These are phyloP conservation scores for Aspergillus mulundensis DNA, from an alignment of 495 filamentous ascomycete genomes.

Conservation along the genomic window DNA sequence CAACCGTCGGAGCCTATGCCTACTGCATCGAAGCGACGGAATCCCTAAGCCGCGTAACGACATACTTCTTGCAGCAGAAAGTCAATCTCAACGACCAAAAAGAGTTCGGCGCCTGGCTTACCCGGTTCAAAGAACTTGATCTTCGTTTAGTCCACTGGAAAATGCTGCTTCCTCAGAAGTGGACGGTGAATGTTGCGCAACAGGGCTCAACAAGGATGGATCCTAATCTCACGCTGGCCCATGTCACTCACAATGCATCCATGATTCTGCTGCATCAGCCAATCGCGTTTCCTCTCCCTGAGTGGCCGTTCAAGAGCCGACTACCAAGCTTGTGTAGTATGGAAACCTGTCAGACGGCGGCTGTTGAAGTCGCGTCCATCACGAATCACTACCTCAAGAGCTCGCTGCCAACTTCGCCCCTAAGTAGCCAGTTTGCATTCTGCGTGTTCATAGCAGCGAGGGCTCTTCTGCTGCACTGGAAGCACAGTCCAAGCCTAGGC, in stretches of 20 bases:
- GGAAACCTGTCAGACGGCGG: conserved; percentile 6
- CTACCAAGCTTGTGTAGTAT: conserved; percentile 6
- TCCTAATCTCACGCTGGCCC: conserved; percentile 7
- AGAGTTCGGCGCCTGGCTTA: conserved; percentile 38
- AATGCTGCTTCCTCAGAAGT: conserved; percentile 10
- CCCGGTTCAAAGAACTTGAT: conserved; percentile 44
- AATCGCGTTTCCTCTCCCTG: conserved; percentile 1
- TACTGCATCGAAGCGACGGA: conserved; percentile 44
- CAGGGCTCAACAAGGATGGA: conserved; percentile 1
- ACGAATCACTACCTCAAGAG: conserved; percentile 5
- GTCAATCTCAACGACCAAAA: conserved; percentile 28
- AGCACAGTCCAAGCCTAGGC: conserved; percentile 13
- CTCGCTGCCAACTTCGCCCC: background rate
- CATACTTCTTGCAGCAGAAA: conserved; percentile 36
- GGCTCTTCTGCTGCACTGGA: conserved; percentile 28
- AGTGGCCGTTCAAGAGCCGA: conserved; percentile 4
- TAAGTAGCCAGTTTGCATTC: conserved; percentile 6
- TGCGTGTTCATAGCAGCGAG: conserved; percentile 29
- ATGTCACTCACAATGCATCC: conserved; percentile 9
- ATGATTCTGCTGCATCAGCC: conserved; percentile 12
- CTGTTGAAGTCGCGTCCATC: conserved; percentile 3
- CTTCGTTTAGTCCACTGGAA: conserved; percentile 28
- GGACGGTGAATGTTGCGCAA: conserved; percentile 1
- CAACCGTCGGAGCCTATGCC: conserved; percentile 38
- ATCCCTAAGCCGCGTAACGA: conserved; percentile 34